Evolutionary conservation across 2,329 filamentous ascomycete genomes (phyloP).

Genomic region (Sordariomycetes sp.): DNA sequence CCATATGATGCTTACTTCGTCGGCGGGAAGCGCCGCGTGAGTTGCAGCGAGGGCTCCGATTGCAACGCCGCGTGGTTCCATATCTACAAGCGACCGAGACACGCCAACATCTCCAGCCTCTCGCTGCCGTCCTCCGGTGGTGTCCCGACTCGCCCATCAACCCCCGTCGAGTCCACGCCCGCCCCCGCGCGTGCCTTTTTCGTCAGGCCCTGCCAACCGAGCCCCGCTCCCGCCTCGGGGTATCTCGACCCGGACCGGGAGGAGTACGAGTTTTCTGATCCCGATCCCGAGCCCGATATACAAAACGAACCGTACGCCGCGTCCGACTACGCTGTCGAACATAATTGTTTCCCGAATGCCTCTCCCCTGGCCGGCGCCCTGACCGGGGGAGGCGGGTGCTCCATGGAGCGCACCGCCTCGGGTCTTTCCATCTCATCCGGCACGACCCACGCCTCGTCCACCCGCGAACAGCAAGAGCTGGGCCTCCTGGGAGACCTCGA

Average conservation of each 20-base stretch:
- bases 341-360: neutral
- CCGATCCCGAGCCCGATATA: neutral
- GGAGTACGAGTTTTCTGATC: neutral
- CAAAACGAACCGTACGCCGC: neutral
- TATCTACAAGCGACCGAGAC: constrained; percentile 12
- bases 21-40: constrained; percentile 24
- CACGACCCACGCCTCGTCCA: constrained; percentile 8
- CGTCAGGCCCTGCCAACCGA: neutral
- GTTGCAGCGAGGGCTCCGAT: constrained; percentile 18
- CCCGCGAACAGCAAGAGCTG: constrained; percentile 13
- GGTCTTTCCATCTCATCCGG: constrained; percentile 33
- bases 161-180: neutral
- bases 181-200: constrained; percentile 1
- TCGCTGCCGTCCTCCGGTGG: neutral
- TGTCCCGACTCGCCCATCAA: neutral
- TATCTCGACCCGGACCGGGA: neutral
- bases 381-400: constrained; percentile 3
- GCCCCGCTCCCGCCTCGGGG: neutral
- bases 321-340: neutral
- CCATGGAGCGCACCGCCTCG: constrained; percentile 35
- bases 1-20: constrained; percentile 14
- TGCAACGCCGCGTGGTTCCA: constrained; percentile 9
- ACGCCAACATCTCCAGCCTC: constrained; percentile 5
- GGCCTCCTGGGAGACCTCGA: constrained; percentile 28
- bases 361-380: neutral